phyloP scores from a whole-genome alignment of 2,329 filamentous ascomycete species.

The Rutstroemia sp. region DNA sequence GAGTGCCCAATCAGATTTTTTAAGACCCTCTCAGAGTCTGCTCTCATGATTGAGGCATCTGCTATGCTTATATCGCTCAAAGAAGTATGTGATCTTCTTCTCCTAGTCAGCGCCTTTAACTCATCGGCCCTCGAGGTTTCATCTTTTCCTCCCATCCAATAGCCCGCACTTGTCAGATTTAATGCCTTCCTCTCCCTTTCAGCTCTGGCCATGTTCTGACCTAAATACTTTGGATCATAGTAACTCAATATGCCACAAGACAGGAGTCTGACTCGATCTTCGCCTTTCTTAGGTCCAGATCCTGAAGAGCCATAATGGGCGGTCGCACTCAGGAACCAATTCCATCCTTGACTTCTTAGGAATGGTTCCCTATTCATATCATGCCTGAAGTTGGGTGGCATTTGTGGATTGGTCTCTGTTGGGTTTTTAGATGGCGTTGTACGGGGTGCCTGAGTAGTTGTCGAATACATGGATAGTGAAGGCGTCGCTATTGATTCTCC shows the following conservation, averaged over 20 bases:
- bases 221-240: conserved; percentile 33
- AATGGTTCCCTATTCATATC: conserved; percentile 33
- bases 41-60: conserved; percentile 32
- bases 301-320: conserved; percentile 36
- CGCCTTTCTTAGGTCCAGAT: conserved; percentile 34
- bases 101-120: conserved; percentile 31
- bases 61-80: conserved; percentile 27
- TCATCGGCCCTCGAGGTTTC: conserved; percentile 24
- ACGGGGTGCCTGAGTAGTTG: conserved; percentile 32
- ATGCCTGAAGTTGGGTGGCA: conserved; percentile 32
- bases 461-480: conserved; percentile 29
- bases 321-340: conserved; percentile 39
- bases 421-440: conserved; percentile 25
- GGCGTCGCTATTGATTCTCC: conserved; percentile 27
- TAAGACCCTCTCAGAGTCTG: conserved; percentile 29
- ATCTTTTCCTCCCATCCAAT: conserved; percentile 30
- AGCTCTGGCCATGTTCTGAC: conserved; percentile 28
- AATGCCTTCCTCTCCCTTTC: conserved; percentile 30
- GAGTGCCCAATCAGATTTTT: conserved; percentile 18
- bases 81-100: conserved; percentile 32
- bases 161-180: conserved; percentile 36
- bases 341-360: conserved; percentile 33
- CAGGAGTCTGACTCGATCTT: conserved; percentile 34
- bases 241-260: conserved; percentile 39
- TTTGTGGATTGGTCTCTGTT: conserved; percentile 24